These are phyloP conservation scores for Ettlia oleoabundans DNA, from an alignment of 139 green algal species.

Conservation along the genomic window DNA sequence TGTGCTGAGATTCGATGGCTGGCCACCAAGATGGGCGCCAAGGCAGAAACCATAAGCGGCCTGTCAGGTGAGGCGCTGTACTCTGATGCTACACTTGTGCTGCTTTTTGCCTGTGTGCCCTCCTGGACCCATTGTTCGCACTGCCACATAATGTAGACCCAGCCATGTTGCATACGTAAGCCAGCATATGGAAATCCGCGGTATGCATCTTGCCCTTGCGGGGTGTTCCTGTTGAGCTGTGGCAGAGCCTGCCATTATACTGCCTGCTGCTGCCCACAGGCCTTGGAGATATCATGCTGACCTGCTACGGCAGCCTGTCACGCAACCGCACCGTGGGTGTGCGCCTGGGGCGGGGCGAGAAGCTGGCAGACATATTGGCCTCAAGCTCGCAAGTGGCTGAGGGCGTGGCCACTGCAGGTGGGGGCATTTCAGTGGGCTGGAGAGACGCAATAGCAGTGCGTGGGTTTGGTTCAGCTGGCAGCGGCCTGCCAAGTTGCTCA, in stretches of 20 bases:
- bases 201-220: not conserved
- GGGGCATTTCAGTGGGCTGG: no score
- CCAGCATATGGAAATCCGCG: no score
- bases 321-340: conserved; percentile 94
- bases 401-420: conserved; percentile 90
- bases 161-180: no score
- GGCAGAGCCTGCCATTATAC: not conserved
- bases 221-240: not conserved
- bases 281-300: conserved; percentile 99
- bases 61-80: conserved; percentile 64
- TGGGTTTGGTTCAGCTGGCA: no score
- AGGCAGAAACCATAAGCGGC: conserved; percentile 88
- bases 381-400: conserved; percentile 76
- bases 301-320: conserved; percentile 95
- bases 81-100: no score
- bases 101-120: no score
- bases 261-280: conserved; percentile 49
- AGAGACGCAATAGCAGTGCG: no score
- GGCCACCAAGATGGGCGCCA: conserved; percentile 91
- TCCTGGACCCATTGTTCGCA: no score
- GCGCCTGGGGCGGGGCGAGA: conserved; percentile 89
- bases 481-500: no score
- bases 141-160: no score
- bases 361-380: conserved; percentile 89
- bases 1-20: conserved; percentile 95